Evolutionary conservation across 2,329 filamentous ascomycete genomes (phyloP).

Genomic region (Colletotrichum gloeosporioides): DNA sequence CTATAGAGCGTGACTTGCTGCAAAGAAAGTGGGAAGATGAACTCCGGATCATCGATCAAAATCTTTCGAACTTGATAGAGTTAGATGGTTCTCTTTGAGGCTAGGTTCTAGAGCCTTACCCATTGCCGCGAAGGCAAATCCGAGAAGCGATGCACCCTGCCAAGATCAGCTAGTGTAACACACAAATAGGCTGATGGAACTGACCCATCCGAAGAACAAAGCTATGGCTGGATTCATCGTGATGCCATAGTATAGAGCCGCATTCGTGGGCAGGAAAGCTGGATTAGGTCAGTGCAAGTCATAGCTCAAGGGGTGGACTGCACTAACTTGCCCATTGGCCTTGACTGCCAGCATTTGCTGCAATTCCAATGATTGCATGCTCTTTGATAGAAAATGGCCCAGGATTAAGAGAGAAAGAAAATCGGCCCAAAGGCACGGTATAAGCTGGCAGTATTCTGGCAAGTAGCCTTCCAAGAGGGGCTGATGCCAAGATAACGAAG

Average conservation of each 20-base stretch:
- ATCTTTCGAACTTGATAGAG: slow-evolving; percentile 45
- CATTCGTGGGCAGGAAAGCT: slow-evolving; percentile 36
- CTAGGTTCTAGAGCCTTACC: slow-evolving; percentile 32
- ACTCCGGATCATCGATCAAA: slow-evolving; percentile 63
- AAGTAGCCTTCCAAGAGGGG: slow-evolving; percentile 58
- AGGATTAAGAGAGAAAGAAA: slow-evolving; percentile 58
- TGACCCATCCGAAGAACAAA: slow-evolving; percentile 65
- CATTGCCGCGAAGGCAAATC: slow-evolving; percentile 55
- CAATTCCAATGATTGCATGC: slow-evolving; percentile 61
- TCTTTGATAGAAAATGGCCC: slow-evolving; percentile 64
- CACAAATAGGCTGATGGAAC: slow-evolving; percentile 57
- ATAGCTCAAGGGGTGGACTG: fast-evolving
- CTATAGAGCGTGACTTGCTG: slow-evolving; percentile 16
- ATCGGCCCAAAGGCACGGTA: slow-evolving; percentile 51
- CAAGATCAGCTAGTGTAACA: neutral
- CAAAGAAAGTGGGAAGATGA: slow-evolving; percentile 9
- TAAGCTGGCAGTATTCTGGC: slow-evolving; percentile 54
- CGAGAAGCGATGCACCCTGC: slow-evolving; percentile 7
- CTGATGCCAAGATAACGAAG: slow-evolving; percentile 64
- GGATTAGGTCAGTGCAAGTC: neutral
- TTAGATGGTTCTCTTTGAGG: neutral
- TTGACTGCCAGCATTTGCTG: slow-evolving; percentile 38
- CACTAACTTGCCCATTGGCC: slow-evolving; percentile 17
- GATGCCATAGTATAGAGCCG: slow-evolving; percentile 61
- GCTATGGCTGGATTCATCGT: slow-evolving; percentile 57